Evolutionary conservation across 306 rosid species (phyloP).

Genomic region (Acmispon strigosus): DNA sequence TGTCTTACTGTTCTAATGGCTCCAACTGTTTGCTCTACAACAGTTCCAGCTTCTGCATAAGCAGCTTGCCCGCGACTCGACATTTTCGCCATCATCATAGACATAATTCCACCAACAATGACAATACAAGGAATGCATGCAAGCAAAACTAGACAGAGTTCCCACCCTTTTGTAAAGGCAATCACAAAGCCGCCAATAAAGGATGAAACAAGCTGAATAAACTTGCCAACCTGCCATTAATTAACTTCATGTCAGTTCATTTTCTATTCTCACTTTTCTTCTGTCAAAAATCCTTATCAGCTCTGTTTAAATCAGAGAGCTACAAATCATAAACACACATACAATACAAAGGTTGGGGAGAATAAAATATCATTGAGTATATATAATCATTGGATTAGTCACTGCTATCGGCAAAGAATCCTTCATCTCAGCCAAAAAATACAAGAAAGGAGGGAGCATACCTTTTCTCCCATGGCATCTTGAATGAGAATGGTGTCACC

Average conservation of each 20-base stretch:
- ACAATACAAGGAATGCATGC: conserved; percentile 55
- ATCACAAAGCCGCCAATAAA: conserved; percentile 64
- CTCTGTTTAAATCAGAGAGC: neutral
- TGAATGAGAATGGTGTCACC: conserved; percentile 89
- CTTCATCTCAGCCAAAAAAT: too few species aligned
- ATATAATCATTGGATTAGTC: neutral
- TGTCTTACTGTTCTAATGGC: conserved; percentile 69
- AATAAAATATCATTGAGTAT: too few species aligned
- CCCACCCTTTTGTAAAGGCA: conserved; percentile 70
- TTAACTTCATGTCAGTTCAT: neutral
- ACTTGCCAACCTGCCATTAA: conserved; percentile 71
- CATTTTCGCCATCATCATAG: conserved; percentile 46
- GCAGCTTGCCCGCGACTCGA: conserved; percentile 69
- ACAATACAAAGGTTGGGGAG: too few species aligned
- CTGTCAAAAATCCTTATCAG: too few species aligned
- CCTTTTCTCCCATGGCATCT: conserved; percentile 91
- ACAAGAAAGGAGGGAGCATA: conserved; percentile 1
- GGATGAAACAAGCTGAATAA: conserved; percentile 55
- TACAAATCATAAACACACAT: neutral
- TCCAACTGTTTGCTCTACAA: conserved; percentile 78
- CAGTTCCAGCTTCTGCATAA: conserved; percentile 77
- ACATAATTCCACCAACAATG: conserved; percentile 41
- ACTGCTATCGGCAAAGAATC: too few species aligned
- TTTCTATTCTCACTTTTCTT: too few species aligned
- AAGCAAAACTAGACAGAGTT: conserved; percentile 50